Evolutionary conservation across 163 green algal species (phyloP), one percentile per base, ranked within the genome.

Genomic region (Chlorella variabilis): DNA sequence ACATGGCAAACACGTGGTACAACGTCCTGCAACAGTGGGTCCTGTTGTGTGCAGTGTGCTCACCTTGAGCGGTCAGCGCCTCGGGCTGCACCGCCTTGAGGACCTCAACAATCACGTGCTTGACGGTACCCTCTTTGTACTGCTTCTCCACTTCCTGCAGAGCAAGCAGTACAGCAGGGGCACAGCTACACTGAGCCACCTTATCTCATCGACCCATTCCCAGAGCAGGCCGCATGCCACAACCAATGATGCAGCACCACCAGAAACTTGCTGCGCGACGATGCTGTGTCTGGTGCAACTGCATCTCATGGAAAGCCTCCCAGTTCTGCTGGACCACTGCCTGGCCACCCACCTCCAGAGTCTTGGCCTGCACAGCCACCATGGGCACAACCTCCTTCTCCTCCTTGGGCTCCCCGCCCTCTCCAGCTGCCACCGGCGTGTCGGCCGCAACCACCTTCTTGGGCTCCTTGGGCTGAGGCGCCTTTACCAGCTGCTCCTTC

Each of bases 111-210:
- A 89, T 71, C 11, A 83, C 67, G 31, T 86, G 74, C 83, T 93
- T 95, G 63, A 90, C 78, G 11, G 87, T 91, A 45, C 92, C 90
- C 48, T 88, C 78, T 25, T 89, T 87, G 54, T 90, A 87, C 20
- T 83, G 71, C 61, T 83, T 80, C 87, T 96, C 90, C 42, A 92
- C 84, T 66, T 95, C 87, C 86, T 94, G 83, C 31, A n/a, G 38
- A 1, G 39, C 31, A 45, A 18, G 42, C 61, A 18, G 45, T 42
- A 42, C 29, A 39, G 21, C n/a, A 39, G 5, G 7, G 20, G 20
- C 54, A 62, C n/a, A n/a, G n/a, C n/a, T 29, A 25, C 51, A 4
- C 9, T 62, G 51, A 62, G 51, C 20, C 17, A 23, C 27, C 7
- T 39, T 38, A 67, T 38, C 27, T 9, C 4, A 67, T 38, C 7